Conservation (phyloP, 495 filamentous ascomycete genomes). For the Penicillium egyptiacum region DNA sequence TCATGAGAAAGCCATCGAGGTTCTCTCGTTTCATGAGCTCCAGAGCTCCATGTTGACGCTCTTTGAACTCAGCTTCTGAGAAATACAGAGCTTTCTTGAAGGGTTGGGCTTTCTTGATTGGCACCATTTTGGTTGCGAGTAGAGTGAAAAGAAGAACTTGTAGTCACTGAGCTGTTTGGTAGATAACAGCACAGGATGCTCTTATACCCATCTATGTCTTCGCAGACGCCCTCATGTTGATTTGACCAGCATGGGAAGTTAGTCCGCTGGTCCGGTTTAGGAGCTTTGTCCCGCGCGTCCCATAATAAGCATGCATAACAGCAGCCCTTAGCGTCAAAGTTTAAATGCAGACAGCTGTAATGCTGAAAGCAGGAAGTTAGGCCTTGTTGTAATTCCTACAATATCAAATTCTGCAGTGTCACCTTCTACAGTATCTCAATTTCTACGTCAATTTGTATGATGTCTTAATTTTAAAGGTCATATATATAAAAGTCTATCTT, state of each 20-base stretch:
- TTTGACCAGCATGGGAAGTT: not conserved
- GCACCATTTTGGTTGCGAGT: slow-evolving; percentile 10
- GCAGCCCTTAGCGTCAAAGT: not conserved
- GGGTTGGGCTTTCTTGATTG: slow-evolving; percentile 21
- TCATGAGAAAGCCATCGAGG: slow-evolving; percentile 29
- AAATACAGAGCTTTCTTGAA: slow-evolving; percentile 27
- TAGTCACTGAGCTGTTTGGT: not conserved
- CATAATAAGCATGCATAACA: not conserved
- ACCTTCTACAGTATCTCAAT: too few species aligned
- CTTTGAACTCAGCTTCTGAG: slow-evolving; percentile 19
- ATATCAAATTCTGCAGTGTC: too few species aligned
- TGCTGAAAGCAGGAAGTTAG: too few species aligned
- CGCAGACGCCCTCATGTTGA: not conserved
- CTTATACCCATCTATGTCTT: not conserved
- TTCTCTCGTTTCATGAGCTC: slow-evolving; percentile 27
- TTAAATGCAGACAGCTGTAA: too few species aligned
- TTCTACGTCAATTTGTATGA: too few species aligned
- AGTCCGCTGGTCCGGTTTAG: slow-evolving; percentile 3
- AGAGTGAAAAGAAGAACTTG: not conserved
- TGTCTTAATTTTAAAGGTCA: too few species aligned
- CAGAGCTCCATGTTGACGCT: slow-evolving; percentile 16
- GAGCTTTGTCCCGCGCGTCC: slow-evolving; percentile 1
- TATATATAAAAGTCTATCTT: too few species aligned
- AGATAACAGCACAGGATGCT: not conserved
- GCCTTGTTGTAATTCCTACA: too few species aligned